Evolutionary conservation across 2,329 filamentous ascomycete species (phyloP).

Genomic region (Colletotrichum sp.): DNA sequence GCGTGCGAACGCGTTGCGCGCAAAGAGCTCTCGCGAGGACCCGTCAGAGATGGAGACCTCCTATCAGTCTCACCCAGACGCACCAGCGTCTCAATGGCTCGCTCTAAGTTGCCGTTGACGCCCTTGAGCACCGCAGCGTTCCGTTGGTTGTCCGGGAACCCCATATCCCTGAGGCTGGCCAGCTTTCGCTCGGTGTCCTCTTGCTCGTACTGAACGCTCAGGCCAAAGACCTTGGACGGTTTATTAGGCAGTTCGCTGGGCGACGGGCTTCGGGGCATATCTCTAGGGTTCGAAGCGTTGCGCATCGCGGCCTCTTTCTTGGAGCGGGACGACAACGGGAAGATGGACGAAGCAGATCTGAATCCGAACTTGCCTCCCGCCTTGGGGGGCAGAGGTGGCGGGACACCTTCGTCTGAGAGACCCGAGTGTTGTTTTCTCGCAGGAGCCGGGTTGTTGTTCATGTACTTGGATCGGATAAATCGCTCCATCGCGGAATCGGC

Average conservation of each 20-base stretch:
- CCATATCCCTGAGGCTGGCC: slow-evolving; percentile 83
- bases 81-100: slow-evolving; percentile 83
- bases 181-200: slow-evolving; percentile 79
- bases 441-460: slow-evolving; percentile 55
- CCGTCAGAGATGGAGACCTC: slow-evolving; percentile 41
- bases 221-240: slow-evolving; percentile 72
- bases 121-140: slow-evolving; percentile 84
- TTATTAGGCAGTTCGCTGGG: slow-evolving; percentile 60
- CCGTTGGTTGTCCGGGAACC: slow-evolving; percentile 82
- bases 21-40: slow-evolving; percentile 52
- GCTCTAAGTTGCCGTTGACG: slow-evolving; percentile 84
- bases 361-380: slow-evolving; percentile 67
- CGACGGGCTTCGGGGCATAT: slow-evolving; percentile 34
- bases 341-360: slow-evolving; percentile 69
- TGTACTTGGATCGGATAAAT: slow-evolving; percentile 94
- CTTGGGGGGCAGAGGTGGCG: slow-evolving; percentile 67
- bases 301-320: slow-evolving; percentile 55
- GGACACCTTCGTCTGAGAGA: slow-evolving; percentile 61
- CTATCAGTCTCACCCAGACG: slow-evolving; percentile 76
- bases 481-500: slow-evolving; percentile 93
- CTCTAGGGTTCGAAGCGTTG: slow-evolving; percentile 24
- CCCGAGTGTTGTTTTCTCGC: slow-evolving; percentile 46
- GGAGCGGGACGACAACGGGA: slow-evolving; percentile 65
- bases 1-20: slow-evolving; percentile 60
- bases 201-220: slow-evolving; percentile 61